Conservation (phyloP, 177 flowering plant species). For the Viscum album region DNA sequence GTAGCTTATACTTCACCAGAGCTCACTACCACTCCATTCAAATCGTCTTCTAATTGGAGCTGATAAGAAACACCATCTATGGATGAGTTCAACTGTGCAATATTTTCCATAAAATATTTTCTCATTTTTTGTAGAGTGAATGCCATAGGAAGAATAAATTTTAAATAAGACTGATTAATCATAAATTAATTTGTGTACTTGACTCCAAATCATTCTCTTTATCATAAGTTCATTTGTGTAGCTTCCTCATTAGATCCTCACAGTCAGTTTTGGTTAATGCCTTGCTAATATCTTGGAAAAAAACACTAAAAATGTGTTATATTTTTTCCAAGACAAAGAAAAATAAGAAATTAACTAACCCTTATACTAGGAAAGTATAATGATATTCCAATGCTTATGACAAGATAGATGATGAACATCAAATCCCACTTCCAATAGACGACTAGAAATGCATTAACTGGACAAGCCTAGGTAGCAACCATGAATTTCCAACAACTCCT, state of each 20-base stretch:
- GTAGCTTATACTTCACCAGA: constrained; percentile 50
- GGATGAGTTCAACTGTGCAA: constrained; percentile 67
- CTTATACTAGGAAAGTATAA: too few species aligned
- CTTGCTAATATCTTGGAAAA: constrained; percentile 55
- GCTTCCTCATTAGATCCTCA: constrained; percentile 77
- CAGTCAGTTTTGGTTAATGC: constrained; percentile 61
- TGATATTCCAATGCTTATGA: too few species aligned
- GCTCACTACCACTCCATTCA: constrained; percentile 32
- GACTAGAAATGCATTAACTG: too few species aligned
- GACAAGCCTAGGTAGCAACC: too few species aligned
- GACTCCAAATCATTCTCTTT: constrained; percentile 95
- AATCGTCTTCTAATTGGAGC: constrained; percentile 43
- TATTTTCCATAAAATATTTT: constrained; percentile 56
- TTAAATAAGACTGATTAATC: too few species aligned
- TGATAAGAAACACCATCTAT: constrained; percentile 75
- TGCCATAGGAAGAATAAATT: too few species aligned
- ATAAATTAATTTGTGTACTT: constrained; percentile 3
- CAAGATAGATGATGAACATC: too few species aligned
- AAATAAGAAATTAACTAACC: too few species aligned
- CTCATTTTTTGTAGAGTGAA: constrained; percentile 45
- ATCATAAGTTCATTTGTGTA: constrained; percentile 80
- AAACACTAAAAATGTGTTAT: too few species aligned
- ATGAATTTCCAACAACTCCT: too few species aligned
- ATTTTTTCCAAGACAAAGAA: too few species aligned
- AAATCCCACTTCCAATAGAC: too few species aligned